Percentiles rank a stretch among this genome's conserved stretches.
These are phyloP conservation scores for Phtheirospermum japonicum DNA, from an alignment of 257 asterid genomes.

Conservation along the genomic window DNA sequence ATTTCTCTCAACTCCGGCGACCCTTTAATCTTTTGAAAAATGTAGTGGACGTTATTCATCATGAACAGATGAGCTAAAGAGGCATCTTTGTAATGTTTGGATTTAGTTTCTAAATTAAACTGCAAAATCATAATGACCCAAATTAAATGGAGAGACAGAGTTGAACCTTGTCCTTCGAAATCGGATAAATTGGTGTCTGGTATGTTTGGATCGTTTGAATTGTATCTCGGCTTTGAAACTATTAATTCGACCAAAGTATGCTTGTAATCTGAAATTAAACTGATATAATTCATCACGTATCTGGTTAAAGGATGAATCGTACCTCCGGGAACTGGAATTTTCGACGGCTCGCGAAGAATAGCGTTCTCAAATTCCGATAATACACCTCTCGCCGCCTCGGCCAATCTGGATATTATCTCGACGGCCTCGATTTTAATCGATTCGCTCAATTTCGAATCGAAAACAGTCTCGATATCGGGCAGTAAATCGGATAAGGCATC, in stretches of 20 bases:
- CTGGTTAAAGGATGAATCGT: constrained; percentile 50
- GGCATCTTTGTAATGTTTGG: constrained; percentile 40
- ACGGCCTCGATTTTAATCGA: constrained; percentile 31
- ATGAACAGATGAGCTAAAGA: constrained; percentile 42
- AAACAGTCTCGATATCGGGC: constrained; percentile 37
- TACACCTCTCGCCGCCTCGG: constrained; percentile 42
- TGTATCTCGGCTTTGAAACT: constrained; percentile 40
- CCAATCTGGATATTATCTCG: constrained; percentile 42
- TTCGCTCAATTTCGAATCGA: constrained; percentile 37
- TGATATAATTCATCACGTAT: constrained; percentile 48
- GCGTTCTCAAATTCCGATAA: constrained; percentile 49
- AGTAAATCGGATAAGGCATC: constrained; percentile 34
- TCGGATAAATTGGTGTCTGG: constrained; percentile 41
- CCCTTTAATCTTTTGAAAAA: constrained; percentile 38
- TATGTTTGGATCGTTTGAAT: constrained; percentile 30
- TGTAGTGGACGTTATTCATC: constrained; percentile 50
- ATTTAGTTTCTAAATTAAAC: constrained; percentile 43
- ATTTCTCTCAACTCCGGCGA: constrained; percentile 37
- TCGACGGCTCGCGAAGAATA: constrained; percentile 42
- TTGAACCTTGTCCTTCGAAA: constrained; percentile 32
- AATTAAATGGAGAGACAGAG: constrained; percentile 39
- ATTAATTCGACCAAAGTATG: constrained; percentile 39
- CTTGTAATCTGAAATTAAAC: constrained; percentile 41
- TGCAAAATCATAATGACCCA: constrained; percentile 44
- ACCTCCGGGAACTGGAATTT: constrained; percentile 39